Evolutionary conservation across 1,139 yeast genomes (phyloP).

Genomic region (Geotrichum klebahnii): DNA sequence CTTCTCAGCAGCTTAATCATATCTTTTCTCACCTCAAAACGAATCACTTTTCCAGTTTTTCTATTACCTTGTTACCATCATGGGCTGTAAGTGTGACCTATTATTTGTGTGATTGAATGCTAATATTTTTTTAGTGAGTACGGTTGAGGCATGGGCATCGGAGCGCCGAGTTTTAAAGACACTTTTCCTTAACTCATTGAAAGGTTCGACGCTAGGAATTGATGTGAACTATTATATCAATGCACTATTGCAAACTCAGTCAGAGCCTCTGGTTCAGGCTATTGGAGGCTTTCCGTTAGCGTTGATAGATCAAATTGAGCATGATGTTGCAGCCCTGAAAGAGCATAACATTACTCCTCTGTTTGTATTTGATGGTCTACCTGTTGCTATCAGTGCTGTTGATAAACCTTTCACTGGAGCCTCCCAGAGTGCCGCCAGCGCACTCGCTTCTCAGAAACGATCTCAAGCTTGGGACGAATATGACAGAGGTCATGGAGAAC

Average conservation of each 20-base stretch:
- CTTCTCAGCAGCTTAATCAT: not conserved
- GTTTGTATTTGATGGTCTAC: slow-evolving; percentile 64
- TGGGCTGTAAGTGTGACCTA: slow-evolving; percentile 16
- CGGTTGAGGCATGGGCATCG: slow-evolving; percentile 31
- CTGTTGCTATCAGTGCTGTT: slow-evolving; percentile 29
- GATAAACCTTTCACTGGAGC: slow-evolving; percentile 26
- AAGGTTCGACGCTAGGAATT: slow-evolving; percentile 71
- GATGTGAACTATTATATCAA: slow-evolving; percentile 61
- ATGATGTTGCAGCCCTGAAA: slow-evolving; percentile 59
- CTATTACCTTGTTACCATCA: not conserved
- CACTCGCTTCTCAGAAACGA: slow-evolving; percentile 31
- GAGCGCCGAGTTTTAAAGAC: slow-evolving; percentile 64
- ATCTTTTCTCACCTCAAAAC: not conserved
- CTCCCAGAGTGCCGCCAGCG: slow-evolving; percentile 33
- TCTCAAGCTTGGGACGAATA: slow-evolving; percentile 40
- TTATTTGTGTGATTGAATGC: not conserved
- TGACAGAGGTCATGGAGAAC: slow-evolving; percentile 37
- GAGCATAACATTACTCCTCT: slow-evolving; percentile 67
- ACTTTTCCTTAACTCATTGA: slow-evolving; percentile 61
- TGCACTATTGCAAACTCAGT: slow-evolving; percentile 51
- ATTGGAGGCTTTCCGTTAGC: slow-evolving; percentile 79
- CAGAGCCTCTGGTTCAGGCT: slow-evolving; percentile 72
- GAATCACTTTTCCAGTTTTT: not conserved
- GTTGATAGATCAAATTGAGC: slow-evolving; percentile 50
- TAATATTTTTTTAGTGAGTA: slow-evolving; percentile 11